Conservation (phyloP, 306 rosid genomes). For the Ochetophila trinervis region DNA sequence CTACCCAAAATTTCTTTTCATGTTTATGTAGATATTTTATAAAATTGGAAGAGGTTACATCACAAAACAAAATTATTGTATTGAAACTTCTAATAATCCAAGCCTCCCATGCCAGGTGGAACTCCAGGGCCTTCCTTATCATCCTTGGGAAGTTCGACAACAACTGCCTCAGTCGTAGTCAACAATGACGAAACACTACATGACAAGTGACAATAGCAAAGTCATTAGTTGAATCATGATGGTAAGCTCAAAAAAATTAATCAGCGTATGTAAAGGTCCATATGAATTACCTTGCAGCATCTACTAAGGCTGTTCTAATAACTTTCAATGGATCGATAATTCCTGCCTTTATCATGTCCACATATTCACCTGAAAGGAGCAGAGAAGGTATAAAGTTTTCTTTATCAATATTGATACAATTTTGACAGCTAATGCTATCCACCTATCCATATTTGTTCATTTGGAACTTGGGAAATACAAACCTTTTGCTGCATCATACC, state of each 20-base stretch:
- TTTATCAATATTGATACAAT: background rate
- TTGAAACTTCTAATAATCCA: conserved; percentile 30
- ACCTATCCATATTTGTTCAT: background rate
- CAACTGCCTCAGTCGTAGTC: conserved; percentile 52
- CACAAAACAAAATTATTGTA: background rate
- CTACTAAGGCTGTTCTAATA: conserved; percentile 55
- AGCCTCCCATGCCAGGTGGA: conserved; percentile 49
- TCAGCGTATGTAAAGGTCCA: background rate
- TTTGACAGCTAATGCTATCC: background rate
- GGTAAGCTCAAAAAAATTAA: background rate
- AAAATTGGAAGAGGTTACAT: background rate
- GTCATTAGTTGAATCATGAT: background rate
- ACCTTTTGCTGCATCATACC: conserved; percentile 58
- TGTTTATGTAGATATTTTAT: no score
- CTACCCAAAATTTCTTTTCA: background rate
- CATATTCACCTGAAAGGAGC: conserved; percentile 42
- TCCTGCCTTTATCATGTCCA: conserved; percentile 56
- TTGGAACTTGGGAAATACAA: conserved; percentile 11
- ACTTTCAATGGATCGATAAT: conserved; percentile 57
- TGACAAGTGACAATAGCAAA: conserved; percentile 1
- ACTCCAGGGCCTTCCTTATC: conserved; percentile 35
- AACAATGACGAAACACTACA: conserved; percentile 48
- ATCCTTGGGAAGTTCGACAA: conserved; percentile 39
- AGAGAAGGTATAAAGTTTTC: background rate
- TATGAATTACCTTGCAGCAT: conserved; percentile 45